Evolutionary conservation across 495 filamentous ascomycete genomes (phyloP).

Genomic region (Podospora tetraspora): DNA sequence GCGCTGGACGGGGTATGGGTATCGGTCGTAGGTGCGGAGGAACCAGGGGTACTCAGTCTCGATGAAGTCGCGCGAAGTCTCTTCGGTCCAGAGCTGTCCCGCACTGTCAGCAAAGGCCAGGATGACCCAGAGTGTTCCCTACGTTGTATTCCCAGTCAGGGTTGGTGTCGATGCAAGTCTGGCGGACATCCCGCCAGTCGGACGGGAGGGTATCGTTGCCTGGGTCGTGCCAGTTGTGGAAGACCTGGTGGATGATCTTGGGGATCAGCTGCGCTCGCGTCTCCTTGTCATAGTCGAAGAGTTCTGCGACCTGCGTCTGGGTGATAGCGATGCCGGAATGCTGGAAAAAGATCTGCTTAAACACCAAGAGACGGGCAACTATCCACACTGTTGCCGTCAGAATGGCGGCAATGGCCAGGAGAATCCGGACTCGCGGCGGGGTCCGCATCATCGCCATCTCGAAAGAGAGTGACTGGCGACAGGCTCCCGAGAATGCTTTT

Average conservation of each 20-base stretch:
- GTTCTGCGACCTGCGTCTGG: slow-evolving; percentile 18
- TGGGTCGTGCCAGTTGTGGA: slow-evolving; percentile 52
- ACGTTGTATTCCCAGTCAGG: slow-evolving; percentile 75
- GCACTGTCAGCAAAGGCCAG: not conserved
- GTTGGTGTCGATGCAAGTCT: slow-evolving; percentile 71
- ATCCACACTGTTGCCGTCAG: slow-evolving; percentile 11
- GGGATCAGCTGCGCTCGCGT: slow-evolving; percentile 37
- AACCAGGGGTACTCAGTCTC: slow-evolving; percentile 78
- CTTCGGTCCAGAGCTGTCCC: slow-evolving; percentile 79
- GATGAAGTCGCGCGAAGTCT: slow-evolving; percentile 69
- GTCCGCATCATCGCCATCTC: slow-evolving; percentile 14
- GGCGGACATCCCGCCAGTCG: slow-evolving; percentile 67
- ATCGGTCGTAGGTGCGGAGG: slow-evolving; percentile 73
- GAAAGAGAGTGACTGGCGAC: not conserved
- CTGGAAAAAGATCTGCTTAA: slow-evolving; percentile 25
- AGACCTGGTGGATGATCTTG: slow-evolving; percentile 89
- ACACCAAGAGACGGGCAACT: slow-evolving; percentile 19
- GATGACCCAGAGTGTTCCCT: not conserved
- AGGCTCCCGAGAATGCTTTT: not conserved
- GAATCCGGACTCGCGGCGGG: slow-evolving; percentile 13
- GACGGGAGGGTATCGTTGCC: slow-evolving; percentile 58
- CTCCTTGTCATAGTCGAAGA: slow-evolving; percentile 8
- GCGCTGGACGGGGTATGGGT: slow-evolving; percentile 76
- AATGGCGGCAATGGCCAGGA: slow-evolving; percentile 12
- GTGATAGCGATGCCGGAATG: slow-evolving; percentile 26